phyloP scores from a whole-genome alignment of 1,139 yeast genomes.

The Yamadazyma mexicana region DNA sequence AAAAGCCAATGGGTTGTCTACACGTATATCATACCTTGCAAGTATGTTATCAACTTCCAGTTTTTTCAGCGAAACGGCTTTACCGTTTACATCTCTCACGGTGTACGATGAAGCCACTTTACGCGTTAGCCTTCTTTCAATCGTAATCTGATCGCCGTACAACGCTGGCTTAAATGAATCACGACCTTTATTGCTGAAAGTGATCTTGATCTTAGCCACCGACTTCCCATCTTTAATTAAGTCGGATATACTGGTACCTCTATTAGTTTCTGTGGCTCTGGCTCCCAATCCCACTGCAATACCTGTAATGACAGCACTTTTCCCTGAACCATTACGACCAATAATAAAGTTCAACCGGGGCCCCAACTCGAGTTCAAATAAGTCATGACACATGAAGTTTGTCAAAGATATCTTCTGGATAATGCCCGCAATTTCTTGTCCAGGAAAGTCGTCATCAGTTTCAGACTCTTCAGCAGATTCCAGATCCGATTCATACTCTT shows the following conservation, averaged over 20 bases:
- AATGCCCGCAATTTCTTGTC: conserved; percentile 47
- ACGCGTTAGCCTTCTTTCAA: conserved; percentile 68
- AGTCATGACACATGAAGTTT: conserved; percentile 84
- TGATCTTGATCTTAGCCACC: conserved; percentile 60
- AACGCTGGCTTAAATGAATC: conserved; percentile 63
- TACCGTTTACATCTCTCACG: conserved; percentile 53
- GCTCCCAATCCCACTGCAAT: conserved; percentile 93
- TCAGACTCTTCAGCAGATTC: conserved; percentile 6
- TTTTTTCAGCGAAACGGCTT: conserved; percentile 56
- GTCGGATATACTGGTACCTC: conserved; percentile 72
- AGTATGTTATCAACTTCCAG: conserved; percentile 67
- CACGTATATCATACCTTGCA: conserved; percentile 70
- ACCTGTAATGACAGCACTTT: conserved; percentile 89
- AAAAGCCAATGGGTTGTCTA: conserved; percentile 91
- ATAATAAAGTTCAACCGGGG: conserved; percentile 87
- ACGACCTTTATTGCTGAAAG: conserved; percentile 60
- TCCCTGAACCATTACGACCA: conserved; percentile 95
- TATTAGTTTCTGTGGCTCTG: conserved; percentile 83
- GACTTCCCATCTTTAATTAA: conserved; percentile 77
- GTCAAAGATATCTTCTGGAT: conserved; percentile 57
- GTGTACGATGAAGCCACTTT: conserved; percentile 52
- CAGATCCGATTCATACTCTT: conserved; percentile 3
- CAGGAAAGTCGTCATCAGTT: conserved; percentile 8
- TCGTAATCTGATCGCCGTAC: conserved; percentile 66
- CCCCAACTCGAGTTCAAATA: conserved; percentile 74